A percentile compares a stretch with the other conserved stretches of the same genome.
phyloP scores from a whole-genome alignment of 495 filamentous ascomycete genomes.

The Margaritispora aquatica region DNA sequence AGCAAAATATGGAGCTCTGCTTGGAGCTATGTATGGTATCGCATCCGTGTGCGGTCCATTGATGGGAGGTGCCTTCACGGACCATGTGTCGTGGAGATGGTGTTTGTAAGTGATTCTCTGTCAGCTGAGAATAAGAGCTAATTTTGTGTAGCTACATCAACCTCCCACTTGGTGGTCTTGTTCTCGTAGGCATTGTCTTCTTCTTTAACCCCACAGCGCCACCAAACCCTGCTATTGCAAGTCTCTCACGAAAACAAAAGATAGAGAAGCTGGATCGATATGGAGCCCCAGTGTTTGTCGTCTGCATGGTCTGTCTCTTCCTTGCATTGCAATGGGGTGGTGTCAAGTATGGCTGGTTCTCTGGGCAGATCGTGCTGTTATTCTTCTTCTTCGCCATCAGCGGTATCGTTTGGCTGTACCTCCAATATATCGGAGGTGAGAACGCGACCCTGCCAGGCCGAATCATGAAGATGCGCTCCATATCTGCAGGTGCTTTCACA shows the following conservation, averaged over 20 bases:
- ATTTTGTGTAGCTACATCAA: slow-evolving; percentile 49
- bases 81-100: slow-evolving; percentile 21
- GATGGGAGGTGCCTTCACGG: slow-evolving; percentile 47
- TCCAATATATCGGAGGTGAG: slow-evolving; percentile 65
- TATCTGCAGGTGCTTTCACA: slow-evolving; percentile 35
- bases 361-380: slow-evolving; percentile 27
- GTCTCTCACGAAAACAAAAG: slow-evolving; percentile 5
- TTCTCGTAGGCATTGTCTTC: slow-evolving; percentile 50
- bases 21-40: slow-evolving; percentile 51
- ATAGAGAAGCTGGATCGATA: slow-evolving; percentile 39
- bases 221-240: background rate
- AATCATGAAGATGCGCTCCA: slow-evolving; percentile 64
- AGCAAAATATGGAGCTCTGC: slow-evolving; percentile 53
- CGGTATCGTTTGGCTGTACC: slow-evolving; percentile 49
- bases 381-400: slow-evolving; percentile 59
- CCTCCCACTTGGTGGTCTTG: slow-evolving; percentile 51
- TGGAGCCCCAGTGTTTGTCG: slow-evolving; percentile 33
- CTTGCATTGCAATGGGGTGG: slow-evolving; percentile 43
- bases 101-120: slow-evolving; percentile 40
- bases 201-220: slow-evolving; percentile 35
- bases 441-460: slow-evolving; percentile 72
- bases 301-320: slow-evolving; percentile 31
- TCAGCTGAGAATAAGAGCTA: background rate
- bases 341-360: slow-evolving; percentile 33
- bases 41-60: slow-evolving; percentile 68